phyloP scores from a whole-genome alignment of 2,329 filamentous ascomycete species.

The Epichloe bromicola region DNA sequence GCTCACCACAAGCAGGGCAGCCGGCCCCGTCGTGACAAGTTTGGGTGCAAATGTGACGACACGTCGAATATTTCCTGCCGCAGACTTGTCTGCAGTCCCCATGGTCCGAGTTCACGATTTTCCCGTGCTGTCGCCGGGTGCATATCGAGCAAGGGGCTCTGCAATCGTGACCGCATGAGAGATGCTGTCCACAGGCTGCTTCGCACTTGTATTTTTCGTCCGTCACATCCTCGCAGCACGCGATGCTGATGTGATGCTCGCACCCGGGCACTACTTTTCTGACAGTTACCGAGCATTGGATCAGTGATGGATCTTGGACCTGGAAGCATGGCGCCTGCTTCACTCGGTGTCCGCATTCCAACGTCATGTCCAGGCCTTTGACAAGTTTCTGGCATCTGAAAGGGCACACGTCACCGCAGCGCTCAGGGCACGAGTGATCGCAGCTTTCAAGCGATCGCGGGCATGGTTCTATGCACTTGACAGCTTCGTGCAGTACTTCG shows the following conservation, averaged over 20 bases:
- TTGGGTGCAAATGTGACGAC: slow-evolving; percentile 38
- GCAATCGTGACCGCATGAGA: slow-evolving; percentile 49
- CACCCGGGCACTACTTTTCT: slow-evolving; percentile 39
- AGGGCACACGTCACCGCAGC: not conserved
- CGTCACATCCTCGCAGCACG: slow-evolving; percentile 36
- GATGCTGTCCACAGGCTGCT: slow-evolving; percentile 28
- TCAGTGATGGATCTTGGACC: slow-evolving; percentile 27
- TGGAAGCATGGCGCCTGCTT: slow-evolving; percentile 22
- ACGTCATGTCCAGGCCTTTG: not conserved
- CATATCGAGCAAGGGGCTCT: slow-evolving; percentile 35
- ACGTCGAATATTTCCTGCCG: slow-evolving; percentile 36
- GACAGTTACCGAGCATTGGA: slow-evolving; percentile 37
- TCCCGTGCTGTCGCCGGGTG: slow-evolving; percentile 20
- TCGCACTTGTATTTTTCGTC: slow-evolving; percentile 31
- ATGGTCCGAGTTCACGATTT: slow-evolving; percentile 26
- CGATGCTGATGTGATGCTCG: slow-evolving; percentile 34
- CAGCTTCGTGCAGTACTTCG: slow-evolving; percentile 30
- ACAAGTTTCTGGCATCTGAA: not conserved
- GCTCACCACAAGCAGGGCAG: slow-evolving; percentile 33
- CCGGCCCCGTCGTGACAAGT: slow-evolving; percentile 36
- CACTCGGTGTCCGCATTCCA: not conserved
- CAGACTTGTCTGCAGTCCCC: slow-evolving; percentile 35
- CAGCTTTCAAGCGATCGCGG: slow-evolving; percentile 28
- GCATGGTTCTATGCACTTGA: slow-evolving; percentile 33
- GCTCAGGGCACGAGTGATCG: slow-evolving; percentile 12